Conservation (phyloP, 176 grass and related monocot genomes). For the Oryza punctata region DNA sequence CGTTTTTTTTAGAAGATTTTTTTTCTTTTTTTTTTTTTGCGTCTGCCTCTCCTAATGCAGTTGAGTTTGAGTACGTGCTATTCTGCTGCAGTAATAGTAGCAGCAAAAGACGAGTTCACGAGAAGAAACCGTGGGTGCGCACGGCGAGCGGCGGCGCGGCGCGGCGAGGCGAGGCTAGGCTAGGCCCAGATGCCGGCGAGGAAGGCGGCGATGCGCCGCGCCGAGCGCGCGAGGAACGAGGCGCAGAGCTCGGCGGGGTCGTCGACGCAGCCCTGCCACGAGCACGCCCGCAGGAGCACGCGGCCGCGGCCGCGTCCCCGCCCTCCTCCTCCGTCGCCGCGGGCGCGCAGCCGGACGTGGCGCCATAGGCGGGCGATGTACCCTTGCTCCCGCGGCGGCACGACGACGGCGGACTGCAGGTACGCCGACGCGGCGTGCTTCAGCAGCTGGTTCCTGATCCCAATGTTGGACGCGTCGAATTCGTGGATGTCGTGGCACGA, state of each 20-base stretch:
- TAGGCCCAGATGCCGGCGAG: constrained; percentile 34
- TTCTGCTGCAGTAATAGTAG: no score
- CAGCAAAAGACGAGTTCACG: no score
- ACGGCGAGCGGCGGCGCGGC: background rate
- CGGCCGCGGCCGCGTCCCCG: background rate
- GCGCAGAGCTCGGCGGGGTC: constrained; percentile 39
- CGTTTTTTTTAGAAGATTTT: no score
- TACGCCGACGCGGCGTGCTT: constrained; percentile 87
- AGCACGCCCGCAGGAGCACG: constrained; percentile 40
- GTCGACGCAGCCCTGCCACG: constrained; percentile 40
- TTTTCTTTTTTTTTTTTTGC: no score
- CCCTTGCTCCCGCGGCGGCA: constrained; percentile 32
- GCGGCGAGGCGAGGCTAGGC: background rate
- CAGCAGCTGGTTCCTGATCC: constrained; percentile 70
- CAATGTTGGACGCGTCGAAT: constrained; percentile 60
- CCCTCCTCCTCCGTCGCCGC: background rate
- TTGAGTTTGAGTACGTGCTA: no score
- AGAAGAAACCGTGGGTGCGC: no score
- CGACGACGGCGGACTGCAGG: constrained; percentile 67
- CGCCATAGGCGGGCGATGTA: constrained; percentile 57
- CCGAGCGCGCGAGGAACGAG: constrained; percentile 22
- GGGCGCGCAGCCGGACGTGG: background rate
- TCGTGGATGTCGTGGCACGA: constrained; percentile 39
- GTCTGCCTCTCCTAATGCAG: no score
- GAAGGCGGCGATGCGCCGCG: constrained; percentile 33